Evolutionary conservation across 345 rosid species (phyloP).

Genomic region (Ceriops tagal): DNA sequence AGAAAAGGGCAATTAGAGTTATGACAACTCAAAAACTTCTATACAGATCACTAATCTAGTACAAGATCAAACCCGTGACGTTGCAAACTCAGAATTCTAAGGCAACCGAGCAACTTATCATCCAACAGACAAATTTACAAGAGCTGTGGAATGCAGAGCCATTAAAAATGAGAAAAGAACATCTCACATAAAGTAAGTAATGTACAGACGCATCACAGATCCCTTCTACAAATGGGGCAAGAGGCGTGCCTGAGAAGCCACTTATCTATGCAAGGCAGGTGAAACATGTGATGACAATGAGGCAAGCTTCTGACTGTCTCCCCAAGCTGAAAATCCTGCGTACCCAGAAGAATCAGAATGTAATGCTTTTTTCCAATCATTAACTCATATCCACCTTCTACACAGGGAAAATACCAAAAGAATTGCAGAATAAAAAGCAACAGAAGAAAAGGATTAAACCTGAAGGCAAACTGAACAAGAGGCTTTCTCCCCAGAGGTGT

Average conservation of each 20-base stretch:
- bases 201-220: constrained; percentile 47
- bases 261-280: constrained; percentile 93
- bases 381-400: neutral
- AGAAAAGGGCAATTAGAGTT: neutral
- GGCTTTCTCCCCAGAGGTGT: constrained; percentile 73
- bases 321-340: constrained; percentile 91
- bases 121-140: constrained; percentile 13
- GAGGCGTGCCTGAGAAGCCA: constrained; percentile 90
- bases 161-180: constrained; percentile 21
- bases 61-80: constrained; percentile 14
- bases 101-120: constrained; percentile 13
- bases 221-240: constrained; percentile 94
- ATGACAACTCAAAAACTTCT: constrained; percentile 31
- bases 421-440: neutral
- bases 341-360: neutral
- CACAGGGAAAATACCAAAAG: neutral
- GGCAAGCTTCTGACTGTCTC: constrained; percentile 94
- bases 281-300: constrained; percentile 97
- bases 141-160: constrained; percentile 11
- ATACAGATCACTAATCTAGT: constrained; percentile 32
- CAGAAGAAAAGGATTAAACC: constrained; percentile 33
- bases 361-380: neutral
- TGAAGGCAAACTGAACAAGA: constrained; percentile 97
- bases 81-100: constrained; percentile 1
- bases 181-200: constrained; percentile 6